Percentiles rank a stretch among this genome's conserved stretches.
These are phyloP conservation scores for Neurospora cerealis DNA, from an alignment of 495 filamentous ascomycete genomes.

Conservation along the genomic window DNA sequence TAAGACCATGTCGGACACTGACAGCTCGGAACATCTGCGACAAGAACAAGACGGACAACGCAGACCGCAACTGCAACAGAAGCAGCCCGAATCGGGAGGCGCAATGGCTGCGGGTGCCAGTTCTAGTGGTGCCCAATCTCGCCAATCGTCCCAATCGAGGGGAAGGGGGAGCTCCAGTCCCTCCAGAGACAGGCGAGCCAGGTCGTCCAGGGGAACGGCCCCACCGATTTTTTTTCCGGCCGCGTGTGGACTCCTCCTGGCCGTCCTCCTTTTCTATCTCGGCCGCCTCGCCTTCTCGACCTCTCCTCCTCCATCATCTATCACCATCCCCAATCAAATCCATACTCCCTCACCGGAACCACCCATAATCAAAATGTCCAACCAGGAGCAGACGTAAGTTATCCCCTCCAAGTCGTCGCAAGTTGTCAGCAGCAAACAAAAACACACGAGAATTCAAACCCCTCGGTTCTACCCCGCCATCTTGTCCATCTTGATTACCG, in stretches of 20 bases:
- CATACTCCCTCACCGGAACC: conserved; percentile 21
- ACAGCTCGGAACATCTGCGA: not conserved
- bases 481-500: not conserved
- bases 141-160: not conserved
- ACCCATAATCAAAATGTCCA: conserved; percentile 56
- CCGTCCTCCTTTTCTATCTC: conserved; percentile 12
- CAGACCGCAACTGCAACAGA: not conserved
- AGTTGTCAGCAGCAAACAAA: not conserved
- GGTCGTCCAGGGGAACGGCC: not conserved
- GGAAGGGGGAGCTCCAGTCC: not conserved
- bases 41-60: not conserved
- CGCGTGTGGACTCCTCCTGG: conserved; percentile 10
- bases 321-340: conserved; percentile 16
- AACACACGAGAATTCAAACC: not conserved
- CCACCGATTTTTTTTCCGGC: not conserved
- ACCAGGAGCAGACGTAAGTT: conserved; percentile 84
- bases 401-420: not conserved
- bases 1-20: not conserved
- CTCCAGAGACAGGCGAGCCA: not conserved
- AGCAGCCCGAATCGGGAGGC: not conserved
- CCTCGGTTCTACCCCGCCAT: conserved; percentile 24
- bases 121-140: not conserved
- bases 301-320: conserved; percentile 2
- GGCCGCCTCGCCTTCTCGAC: conserved; percentile 8
- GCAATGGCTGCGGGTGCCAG: not conserved